Evolutionary conservation across 2,329 filamentous ascomycete species (phyloP), one percentile per base, ranked within the genome.

Genomic region (Phyllosticta citrichinensis): DNA sequence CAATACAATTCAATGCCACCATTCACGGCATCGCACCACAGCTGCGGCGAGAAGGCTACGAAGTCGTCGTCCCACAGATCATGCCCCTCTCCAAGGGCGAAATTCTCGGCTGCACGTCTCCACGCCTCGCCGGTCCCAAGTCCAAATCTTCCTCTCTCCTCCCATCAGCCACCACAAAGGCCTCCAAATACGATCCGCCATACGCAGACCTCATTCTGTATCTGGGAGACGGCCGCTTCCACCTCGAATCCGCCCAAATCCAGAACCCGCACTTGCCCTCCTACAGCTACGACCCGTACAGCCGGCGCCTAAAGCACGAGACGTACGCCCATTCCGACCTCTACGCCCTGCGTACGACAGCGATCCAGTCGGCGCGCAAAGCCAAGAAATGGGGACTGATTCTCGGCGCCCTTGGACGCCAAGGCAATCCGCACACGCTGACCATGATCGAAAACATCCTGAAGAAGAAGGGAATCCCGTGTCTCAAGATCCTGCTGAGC

Each of bases 231-330:
- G 92, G 92, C 12, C 84, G 92, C 62, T 97, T 97, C 78, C 94
- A 99, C 73, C 87, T 99, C 52, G 94, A 99, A 75, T 95, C 90
- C 69, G 93, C 95, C 69, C 99, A 99, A 93, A 99, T 99, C 66
- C 94, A 97, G 71, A 99, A 99, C 75, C 94, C 95, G 0, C 76
- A 80, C 5, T 84, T 97, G 40, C 89, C 93, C 0, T 93, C 95
- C 1, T 99, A 97, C 76, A 84, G 94, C 65, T 99, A 99, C 74
- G 94, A 99, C 71, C 94, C 95, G 0, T 99, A 99, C 76, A 94
- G 91, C 11, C 85, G 93, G 56, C 91, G 89, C 62, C 83, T 99
- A 27, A 97, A 93, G 1, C 87, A 89, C 65, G 95, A 99, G 76
- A 87, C 83, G 24, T 99, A 99, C 74, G 89, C 89, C 52, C 94